Percentiles rank a stretch among this genome's conserved stretches.
Conservation (phyloP, 192 early-diverging fungal genomes). For the Rhizoclosmatium globosum region DNA sequence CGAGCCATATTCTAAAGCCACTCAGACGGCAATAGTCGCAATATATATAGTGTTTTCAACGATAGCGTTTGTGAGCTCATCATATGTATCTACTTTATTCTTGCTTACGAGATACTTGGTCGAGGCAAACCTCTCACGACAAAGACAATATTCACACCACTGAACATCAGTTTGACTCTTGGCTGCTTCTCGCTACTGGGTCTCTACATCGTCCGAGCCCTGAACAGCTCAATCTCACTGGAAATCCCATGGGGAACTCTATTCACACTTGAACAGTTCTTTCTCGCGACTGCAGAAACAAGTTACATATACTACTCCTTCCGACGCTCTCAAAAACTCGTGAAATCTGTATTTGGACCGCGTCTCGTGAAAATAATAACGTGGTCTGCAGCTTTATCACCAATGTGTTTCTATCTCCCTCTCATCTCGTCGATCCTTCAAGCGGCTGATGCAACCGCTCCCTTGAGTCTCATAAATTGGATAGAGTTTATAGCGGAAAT, state of each 20-base stretch:
- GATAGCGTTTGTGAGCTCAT: neutral
- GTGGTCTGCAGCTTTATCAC: neutral
- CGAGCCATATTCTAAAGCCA: no score
- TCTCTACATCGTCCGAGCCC: neutral
- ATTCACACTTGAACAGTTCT: slow-evolving; percentile 1
- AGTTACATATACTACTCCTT: slow-evolving; percentile 15
- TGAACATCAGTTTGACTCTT: no score
- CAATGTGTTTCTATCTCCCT: neutral
- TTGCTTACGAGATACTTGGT: neutral
- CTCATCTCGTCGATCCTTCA: neutral
- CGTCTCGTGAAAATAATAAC: slow-evolving; percentile 1
- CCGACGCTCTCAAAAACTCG: slow-evolving; percentile 8
- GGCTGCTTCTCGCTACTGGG: neutral
- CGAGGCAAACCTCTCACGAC: neutral
- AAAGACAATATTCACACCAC: slow-evolving; percentile 19
- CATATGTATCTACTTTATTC: neutral
- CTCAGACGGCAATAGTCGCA: no score
- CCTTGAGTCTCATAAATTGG: neutral
- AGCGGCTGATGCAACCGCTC: neutral
- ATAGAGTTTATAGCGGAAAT: neutral
- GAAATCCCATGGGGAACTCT: neutral
- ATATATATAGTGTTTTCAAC: neutral
- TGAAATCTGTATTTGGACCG: neutral
- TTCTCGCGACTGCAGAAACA: slow-evolving; percentile 11
- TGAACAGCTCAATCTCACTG: neutral